Conservation (phyloP, 176 grass and related monocot species). For the Oryza glaberrima region DNA sequence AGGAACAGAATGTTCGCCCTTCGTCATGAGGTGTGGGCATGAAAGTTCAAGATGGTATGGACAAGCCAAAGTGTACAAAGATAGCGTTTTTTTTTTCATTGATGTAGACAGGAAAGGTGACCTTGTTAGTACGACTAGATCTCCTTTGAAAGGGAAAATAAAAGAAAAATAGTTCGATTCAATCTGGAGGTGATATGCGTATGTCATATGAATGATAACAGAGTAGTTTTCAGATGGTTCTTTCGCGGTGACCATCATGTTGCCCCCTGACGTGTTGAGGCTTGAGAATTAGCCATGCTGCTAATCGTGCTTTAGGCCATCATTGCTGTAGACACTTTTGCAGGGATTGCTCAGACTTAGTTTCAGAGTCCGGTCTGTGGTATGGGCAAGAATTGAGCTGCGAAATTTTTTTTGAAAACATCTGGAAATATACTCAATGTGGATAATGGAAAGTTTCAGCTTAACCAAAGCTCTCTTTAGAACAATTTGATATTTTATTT, state of each 20-base stretch:
- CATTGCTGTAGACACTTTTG: neutral
- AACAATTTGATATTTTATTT: neutral
- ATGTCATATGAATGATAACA: neutral
- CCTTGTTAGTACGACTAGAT: neutral
- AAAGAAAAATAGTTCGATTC: neutral
- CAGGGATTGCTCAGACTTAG: neutral
- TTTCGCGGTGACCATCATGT: neutral
- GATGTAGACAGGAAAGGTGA: neutral
- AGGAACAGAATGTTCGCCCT: neutral
- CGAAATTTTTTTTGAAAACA: neutral
- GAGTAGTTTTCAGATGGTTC: neutral
- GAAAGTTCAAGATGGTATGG: neutral
- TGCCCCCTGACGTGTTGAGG: neutral
- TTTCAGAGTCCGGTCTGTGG: neutral
- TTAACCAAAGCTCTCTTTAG: neutral
- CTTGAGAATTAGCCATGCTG: neutral
- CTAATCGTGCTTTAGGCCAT: neutral
- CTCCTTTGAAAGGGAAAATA: neutral
- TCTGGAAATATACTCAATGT: neutral
- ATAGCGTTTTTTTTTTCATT: neutral
- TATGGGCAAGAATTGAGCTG: neutral
- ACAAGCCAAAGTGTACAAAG: neutral
- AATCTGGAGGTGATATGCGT: neutral
- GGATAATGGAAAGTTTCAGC: neutral
- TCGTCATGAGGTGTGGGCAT: constrained; percentile 1